A percentile compares a stretch with the other conserved stretches of the same genome.
Evolutionary conservation across 495 filamentous ascomycete species (phyloP).

Genomic region (Stereocaulon alpinum): DNA sequence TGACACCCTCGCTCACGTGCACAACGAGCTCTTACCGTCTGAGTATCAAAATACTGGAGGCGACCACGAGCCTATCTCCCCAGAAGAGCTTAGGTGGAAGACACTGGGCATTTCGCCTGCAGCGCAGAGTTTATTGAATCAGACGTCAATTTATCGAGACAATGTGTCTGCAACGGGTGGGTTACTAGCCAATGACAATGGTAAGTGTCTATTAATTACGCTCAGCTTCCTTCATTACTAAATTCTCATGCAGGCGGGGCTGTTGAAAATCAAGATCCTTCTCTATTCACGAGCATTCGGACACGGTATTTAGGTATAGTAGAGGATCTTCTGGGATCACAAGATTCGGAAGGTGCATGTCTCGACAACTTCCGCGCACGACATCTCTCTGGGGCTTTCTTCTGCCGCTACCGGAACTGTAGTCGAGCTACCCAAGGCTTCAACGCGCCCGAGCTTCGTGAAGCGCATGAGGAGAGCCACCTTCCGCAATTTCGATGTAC

Average conservation of each 20-base stretch:
- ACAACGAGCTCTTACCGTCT: not conserved
- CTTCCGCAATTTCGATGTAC: constrained; percentile 7
- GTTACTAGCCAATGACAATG: not conserved
- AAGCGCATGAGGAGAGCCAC: constrained; percentile 14
- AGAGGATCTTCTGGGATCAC: not conserved
- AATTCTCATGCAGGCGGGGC: not conserved
- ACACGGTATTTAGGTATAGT: constrained; percentile 4
- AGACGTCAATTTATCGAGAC: not conserved
- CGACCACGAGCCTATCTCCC: not conserved
- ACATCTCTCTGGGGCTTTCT: constrained; percentile 3
- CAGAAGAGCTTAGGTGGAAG: not conserved
- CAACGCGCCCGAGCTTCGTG: constrained; percentile 2
- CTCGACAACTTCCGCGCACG: not conserved
- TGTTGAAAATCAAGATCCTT: not conserved
- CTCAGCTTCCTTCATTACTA: not conserved
- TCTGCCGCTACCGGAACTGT: constrained; percentile 8
- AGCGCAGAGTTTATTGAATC: not conserved
- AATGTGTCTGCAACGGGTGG: not conserved
- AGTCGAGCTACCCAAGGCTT: constrained; percentile 8
- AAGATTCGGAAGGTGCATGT: not conserved
- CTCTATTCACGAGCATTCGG: constrained; percentile 4
- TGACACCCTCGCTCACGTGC: not conserved
- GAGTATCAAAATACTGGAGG: not conserved
- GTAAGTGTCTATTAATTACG: not conserved
- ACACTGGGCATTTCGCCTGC: not conserved